These are phyloP conservation scores for Martiniozyma abietophila DNA, from an alignment of 805 yeast genomes.

Conservation along the genomic window DNA sequence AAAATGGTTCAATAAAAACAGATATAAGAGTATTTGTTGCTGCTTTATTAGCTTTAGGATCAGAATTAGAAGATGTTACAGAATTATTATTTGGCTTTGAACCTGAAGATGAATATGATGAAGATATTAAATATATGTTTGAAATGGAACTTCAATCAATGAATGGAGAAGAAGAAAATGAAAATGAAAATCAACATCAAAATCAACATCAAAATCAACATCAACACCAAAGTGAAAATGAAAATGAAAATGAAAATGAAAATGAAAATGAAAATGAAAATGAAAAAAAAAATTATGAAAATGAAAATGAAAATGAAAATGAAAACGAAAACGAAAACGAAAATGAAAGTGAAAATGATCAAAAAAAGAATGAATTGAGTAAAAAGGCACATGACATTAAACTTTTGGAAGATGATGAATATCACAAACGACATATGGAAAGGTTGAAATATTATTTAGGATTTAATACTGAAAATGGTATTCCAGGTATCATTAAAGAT, in stretches of 20 bases:
- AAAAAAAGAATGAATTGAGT: too few species aligned
- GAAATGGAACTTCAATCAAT: conserved; percentile 23
- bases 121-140: conserved; percentile 37
- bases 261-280: conserved; percentile 4
- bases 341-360: conserved; percentile 12
- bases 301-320: conserved; percentile 15
- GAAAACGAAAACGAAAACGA: conserved; percentile 20
- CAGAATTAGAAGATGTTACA: conserved; percentile 39
- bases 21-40: conserved; percentile 53
- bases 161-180: conserved; percentile 17
- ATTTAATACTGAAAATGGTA: conserved; percentile 6
- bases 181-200: conserved; percentile 3
- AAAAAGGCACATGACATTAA: too few species aligned
- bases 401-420: conserved; percentile 9
- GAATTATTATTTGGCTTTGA: conserved; percentile 47
- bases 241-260: conserved; percentile 15
- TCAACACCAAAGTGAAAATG: conserved; percentile 17
- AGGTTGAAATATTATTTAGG: conserved; percentile 6
- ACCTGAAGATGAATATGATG: conserved; percentile 57
- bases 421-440: conserved; percentile 7
- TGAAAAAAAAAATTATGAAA: conserved; percentile 10
- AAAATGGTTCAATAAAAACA: conserved; percentile 49
- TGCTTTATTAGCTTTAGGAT: conserved; percentile 42
- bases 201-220: too few species aligned
- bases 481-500: conserved; percentile 1